Conservation (phyloP, 225 moss, liverwort and hornwort species). For the Thuidium tamariscinum region DNA sequence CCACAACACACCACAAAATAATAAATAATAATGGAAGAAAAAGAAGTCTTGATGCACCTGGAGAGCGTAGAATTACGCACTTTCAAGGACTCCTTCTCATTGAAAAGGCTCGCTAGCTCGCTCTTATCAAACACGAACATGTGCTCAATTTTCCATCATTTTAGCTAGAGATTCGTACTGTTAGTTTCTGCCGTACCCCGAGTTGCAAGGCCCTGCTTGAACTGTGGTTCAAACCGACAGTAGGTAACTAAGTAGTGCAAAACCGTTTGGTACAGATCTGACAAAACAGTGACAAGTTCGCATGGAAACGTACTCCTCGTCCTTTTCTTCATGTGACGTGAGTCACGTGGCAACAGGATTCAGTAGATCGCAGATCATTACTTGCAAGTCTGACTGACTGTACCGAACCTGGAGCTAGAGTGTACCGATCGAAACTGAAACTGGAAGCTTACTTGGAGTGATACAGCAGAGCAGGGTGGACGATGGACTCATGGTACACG, state of each 20-base stretch:
- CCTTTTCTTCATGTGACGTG: neutral
- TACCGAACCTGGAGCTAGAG: neutral
- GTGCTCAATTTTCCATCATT: neutral
- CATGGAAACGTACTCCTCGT: neutral
- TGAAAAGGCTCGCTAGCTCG: neutral
- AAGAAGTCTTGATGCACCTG: neutral
- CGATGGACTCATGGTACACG: conserved; percentile 78
- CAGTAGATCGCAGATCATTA: neutral
- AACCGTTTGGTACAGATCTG: neutral
- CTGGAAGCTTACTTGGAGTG: conserved; percentile 48
- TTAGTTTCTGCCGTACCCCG: neutral
- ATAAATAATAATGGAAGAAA: no score
- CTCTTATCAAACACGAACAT: neutral
- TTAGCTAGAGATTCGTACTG: neutral
- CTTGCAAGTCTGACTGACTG: neutral
- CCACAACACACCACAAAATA: neutral
- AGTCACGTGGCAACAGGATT: neutral
- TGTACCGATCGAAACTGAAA: neutral
- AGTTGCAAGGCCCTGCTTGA: neutral
- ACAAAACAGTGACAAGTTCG: neutral
- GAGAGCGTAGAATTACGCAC: neutral
- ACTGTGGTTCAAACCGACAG: neutral
- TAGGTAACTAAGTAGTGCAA: neutral
- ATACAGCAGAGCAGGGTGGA: conserved; percentile 80
- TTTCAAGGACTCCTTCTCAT: neutral